Conservation (phyloP, 352 stramenopile genomes). For the Pythium apleroticum region DNA sequence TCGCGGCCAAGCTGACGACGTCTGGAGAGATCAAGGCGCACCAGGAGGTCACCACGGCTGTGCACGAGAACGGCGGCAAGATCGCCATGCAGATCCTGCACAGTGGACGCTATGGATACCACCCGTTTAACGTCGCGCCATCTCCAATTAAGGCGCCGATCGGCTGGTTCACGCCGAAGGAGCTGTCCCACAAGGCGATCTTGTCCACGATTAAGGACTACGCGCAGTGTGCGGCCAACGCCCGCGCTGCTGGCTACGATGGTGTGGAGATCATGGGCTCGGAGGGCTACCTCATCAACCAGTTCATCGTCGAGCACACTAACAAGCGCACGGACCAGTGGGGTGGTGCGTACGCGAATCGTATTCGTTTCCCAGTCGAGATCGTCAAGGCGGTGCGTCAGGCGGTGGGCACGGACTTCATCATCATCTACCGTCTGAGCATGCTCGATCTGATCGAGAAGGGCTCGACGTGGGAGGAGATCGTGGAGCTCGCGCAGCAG, state of each 20-base stretch:
- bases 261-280: slow-evolving; percentile 98
- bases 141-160: slow-evolving; percentile 94
- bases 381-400: slow-evolving; percentile 91
- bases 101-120: slow-evolving; percentile 95
- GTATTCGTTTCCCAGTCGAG: slow-evolving; percentile 92
- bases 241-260: slow-evolving; percentile 93
- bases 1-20: slow-evolving; percentile 94
- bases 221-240: slow-evolving; percentile 82
- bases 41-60: slow-evolving; percentile 91
- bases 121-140: slow-evolving; percentile 93
- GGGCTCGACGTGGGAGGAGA: slow-evolving; percentile 80
- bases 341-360: slow-evolving; percentile 93
- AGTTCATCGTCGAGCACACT: slow-evolving; percentile 95
- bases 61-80: slow-evolving; percentile 87
- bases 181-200: slow-evolving; percentile 81
- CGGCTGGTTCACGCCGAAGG: slow-evolving; percentile 88
- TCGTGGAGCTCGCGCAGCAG: slow-evolving; percentile 88
- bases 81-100: slow-evolving; percentile 94
- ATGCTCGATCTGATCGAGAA: slow-evolving; percentile 97
- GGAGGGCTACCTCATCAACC: slow-evolving; percentile 98
- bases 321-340: slow-evolving; percentile 96
- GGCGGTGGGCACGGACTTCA: slow-evolving; percentile 93
- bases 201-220: slow-evolving; percentile 94
- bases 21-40: slow-evolving; percentile 88
- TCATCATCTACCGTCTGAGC: slow-evolving; percentile 97